Percentiles rank a stretch among this genome's conserved stretches.
Evolutionary conservation across 495 filamentous ascomycete genomes (phyloP).

Genomic region (Endocarpon pusillum): DNA sequence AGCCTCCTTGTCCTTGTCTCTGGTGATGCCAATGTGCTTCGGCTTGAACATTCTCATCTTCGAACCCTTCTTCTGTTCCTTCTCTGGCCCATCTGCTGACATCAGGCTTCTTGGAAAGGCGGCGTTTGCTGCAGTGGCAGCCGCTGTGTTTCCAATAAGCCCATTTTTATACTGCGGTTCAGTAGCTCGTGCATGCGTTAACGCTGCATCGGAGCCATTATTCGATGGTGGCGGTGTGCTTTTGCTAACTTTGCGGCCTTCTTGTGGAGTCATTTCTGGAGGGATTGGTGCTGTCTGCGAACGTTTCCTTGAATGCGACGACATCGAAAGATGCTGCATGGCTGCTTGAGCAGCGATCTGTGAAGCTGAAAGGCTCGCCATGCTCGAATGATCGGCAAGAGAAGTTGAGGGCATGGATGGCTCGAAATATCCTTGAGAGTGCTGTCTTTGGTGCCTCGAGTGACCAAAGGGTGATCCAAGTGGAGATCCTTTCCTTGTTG

Average conservation of each 20-base stretch:
- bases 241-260: conserved; percentile 23
- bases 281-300: conserved; percentile 47
- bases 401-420: conserved; percentile 60
- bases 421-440: conserved; percentile 83
- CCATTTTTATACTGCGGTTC: conserved; percentile 48
- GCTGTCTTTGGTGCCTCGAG: conserved; percentile 35
- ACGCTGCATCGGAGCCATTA: conserved; percentile 37
- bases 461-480: conserved; percentile 21
- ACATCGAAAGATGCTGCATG: conserved; percentile 49
- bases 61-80: conserved; percentile 60
- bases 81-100: conserved; percentile 31
- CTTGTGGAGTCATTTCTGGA: conserved; percentile 16
- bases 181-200: conserved; percentile 33
- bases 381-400: conserved; percentile 26
- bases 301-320: conserved; percentile 43
- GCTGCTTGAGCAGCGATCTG: conserved; percentile 85
- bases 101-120: conserved; percentile 66
- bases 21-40: conserved; percentile 61
- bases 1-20: conserved; percentile 40
- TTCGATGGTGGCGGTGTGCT: conserved; percentile 30
- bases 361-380: conserved; percentile 47
- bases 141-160: conserved; percentile 48
- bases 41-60: conserved; percentile 89
- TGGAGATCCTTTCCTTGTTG: conserved; percentile 22
- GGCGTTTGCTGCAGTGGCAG: conserved; percentile 68